Conservation (phyloP, 1,284 basidiomycete species). For the Clitocybe nebularis region DNA sequence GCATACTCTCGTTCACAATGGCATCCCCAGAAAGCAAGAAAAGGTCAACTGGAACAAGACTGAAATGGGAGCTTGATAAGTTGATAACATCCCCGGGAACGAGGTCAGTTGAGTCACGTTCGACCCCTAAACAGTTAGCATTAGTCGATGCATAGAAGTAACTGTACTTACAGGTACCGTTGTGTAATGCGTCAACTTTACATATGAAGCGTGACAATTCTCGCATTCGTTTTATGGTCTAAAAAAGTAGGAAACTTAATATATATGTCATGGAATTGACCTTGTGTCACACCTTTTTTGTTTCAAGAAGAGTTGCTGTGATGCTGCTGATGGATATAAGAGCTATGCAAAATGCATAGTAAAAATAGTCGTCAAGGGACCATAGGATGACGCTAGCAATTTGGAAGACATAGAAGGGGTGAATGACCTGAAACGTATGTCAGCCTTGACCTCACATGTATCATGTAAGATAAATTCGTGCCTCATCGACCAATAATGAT, state of each 20-base stretch:
- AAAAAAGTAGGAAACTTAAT: constrained; percentile 4
- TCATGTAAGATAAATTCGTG: constrained; percentile 29
- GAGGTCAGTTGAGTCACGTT: constrained; percentile 74
- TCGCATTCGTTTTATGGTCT: constrained; percentile 93
- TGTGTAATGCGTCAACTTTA: constrained; percentile 68
- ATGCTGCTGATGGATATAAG: constrained; percentile 90
- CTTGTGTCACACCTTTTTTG: constrained; percentile 63
- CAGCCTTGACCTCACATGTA: constrained; percentile 11
- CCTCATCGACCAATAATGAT: constrained; percentile 89
- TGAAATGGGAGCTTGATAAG: constrained; percentile 72
- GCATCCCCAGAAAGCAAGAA: constrained; percentile 93
- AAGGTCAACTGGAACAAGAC: constrained; percentile 87
- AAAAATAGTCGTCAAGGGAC: constrained; percentile 94
- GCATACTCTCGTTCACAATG: constrained; percentile 98
- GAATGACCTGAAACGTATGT: constrained; percentile 75
- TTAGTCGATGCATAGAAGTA: background rate
- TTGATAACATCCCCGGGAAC: constrained; percentile 95
- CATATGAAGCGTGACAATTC: constrained; percentile 96
- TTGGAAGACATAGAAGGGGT: constrained; percentile 98
- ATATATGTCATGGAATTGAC: background rate
- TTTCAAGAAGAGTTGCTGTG: constrained; percentile 86
- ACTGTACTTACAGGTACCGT: constrained; percentile 67
- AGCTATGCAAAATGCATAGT: constrained; percentile 97
- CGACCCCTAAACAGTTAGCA: constrained; percentile 53
- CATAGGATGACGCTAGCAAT: constrained; percentile 93